Percentiles rank a stretch among this genome's conserved stretches.
phyloP scores from a whole-genome alignment of 2,329 filamentous ascomycete genomes.

The Xylariaceae sp. region DNA sequence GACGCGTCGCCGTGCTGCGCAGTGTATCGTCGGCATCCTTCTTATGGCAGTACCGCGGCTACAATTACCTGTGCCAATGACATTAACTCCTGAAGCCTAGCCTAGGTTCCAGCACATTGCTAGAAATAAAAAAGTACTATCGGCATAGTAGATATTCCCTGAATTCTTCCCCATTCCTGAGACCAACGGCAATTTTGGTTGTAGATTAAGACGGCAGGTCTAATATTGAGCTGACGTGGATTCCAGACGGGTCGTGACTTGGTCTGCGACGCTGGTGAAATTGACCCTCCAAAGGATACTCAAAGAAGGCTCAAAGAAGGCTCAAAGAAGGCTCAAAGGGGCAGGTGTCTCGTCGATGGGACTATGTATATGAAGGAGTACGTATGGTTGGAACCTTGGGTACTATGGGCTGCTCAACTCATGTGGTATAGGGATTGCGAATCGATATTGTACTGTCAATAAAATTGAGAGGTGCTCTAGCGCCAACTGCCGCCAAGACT shows the following conservation, averaged over 20 bases:
- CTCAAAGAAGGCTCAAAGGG: background rate
- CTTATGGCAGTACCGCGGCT: constrained; percentile 13
- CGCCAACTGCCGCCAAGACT: constrained; percentile 21
- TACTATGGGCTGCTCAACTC: background rate
- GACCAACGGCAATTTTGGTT: no score
- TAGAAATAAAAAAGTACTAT: background rate
- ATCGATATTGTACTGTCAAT: constrained; percentile 27
- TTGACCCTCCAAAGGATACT: background rate
- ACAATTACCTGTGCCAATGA: constrained; percentile 9
- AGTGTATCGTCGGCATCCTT: background rate
- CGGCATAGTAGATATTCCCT: background rate
- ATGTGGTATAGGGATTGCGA: constrained; percentile 15
- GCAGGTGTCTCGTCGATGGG: background rate
- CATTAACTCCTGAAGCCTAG: background rate
- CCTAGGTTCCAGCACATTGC: constrained; percentile 2
- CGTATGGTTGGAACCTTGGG: constrained; percentile 10
- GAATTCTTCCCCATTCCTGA: background rate
- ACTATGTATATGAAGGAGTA: background rate
- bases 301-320: background rate
- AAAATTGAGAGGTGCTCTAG: constrained; percentile 16
- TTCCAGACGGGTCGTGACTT: no score
- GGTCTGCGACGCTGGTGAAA: no score
- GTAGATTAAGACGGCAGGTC: no score
- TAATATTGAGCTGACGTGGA: no score
- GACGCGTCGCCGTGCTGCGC: background rate